These are phyloP conservation scores for Pogostemon cablin DNA, from an alignment of 257 asterid species.

Conservation along the genomic window DNA sequence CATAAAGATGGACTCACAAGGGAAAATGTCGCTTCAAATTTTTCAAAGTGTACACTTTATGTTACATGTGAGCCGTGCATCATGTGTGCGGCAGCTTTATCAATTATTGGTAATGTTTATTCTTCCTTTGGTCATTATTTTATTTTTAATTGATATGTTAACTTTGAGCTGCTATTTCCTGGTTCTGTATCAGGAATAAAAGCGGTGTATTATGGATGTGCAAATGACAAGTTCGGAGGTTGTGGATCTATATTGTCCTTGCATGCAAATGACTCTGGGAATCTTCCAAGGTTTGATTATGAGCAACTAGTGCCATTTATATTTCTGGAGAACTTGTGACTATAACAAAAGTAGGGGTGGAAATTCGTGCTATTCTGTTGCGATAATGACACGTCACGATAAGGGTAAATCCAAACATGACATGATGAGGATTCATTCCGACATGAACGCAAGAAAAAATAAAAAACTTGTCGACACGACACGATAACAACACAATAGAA, in stretches of 20 bases:
- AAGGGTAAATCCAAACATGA: too few relatives aligned
- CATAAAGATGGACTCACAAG: constrained; percentile 56
- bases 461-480: too few relatives aligned
- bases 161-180: constrained; percentile 23
- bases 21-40: constrained; percentile 55
- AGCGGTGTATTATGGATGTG: constrained; percentile 84
- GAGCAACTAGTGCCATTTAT: constrained; percentile 3
- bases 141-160: constrained; percentile 24
- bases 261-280: constrained; percentile 49
- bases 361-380: too few relatives aligned
- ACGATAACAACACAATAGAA: too few relatives aligned
- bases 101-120: constrained; percentile 63
- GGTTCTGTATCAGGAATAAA: constrained; percentile 53
- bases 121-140: constrained; percentile 26
- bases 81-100: constrained; percentile 92
- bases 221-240: constrained; percentile 94
- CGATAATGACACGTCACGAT: too few relatives aligned
- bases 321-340: constrained; percentile 21
- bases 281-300: constrained; percentile 49
- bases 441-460: too few relatives aligned
- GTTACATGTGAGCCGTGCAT: constrained; percentile 97
- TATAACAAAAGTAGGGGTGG: neutral
- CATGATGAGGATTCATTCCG: too few relatives aligned
- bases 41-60: constrained; percentile 71
- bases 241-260: constrained; percentile 90